These are phyloP conservation scores for Phialemoniopsis sp. DNA, from an alignment of 2,329 filamentous ascomycete species.

Conservation along the genomic window DNA sequence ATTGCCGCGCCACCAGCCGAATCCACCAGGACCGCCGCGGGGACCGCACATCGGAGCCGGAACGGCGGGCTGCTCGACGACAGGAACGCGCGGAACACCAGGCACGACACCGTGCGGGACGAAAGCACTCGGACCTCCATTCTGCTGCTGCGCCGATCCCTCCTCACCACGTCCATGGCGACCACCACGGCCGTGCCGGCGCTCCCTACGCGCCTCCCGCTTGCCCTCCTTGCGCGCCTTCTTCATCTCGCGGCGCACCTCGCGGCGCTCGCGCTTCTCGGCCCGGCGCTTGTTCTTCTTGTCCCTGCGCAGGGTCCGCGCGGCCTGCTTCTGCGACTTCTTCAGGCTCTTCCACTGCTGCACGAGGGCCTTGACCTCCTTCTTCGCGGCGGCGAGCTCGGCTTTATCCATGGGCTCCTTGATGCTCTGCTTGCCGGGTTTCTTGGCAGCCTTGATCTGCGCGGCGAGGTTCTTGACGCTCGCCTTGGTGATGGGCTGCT, in stretches of 20 bases:
- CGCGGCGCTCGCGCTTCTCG: slow-evolving; percentile 20
- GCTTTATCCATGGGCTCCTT: slow-evolving; percentile 9
- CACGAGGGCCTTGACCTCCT: slow-evolving; percentile 39
- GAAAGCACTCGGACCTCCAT: too few relatives aligned
- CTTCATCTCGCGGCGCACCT: slow-evolving; percentile 18
- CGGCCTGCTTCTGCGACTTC: slow-evolving; percentile 24
- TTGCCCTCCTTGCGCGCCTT: slow-evolving; percentile 9
- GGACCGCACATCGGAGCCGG: too few relatives aligned
- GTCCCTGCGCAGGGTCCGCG: slow-evolving; percentile 23
- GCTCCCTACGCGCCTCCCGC: background rate
- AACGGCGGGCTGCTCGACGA: too few relatives aligned
- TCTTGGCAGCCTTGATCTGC: slow-evolving; percentile 36
- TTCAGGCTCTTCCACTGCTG: slow-evolving; percentile 37
- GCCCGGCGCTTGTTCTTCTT: slow-evolving; percentile 22
- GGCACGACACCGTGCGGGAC: too few relatives aligned
- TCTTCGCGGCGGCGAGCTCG: slow-evolving; percentile 31
- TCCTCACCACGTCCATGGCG: slow-evolving; percentile 11
- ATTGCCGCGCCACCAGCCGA: too few relatives aligned
- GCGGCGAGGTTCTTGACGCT: slow-evolving; percentile 34
- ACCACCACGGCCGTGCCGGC: too few relatives aligned
- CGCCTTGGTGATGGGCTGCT: slow-evolving; percentile 41
- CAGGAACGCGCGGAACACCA: too few relatives aligned
- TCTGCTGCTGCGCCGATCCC: too few relatives aligned
- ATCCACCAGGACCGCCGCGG: too few relatives aligned
- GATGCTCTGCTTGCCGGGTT: slow-evolving; percentile 1